phyloP scores from a whole-genome alignment of 2,329 filamentous ascomycete species.

The Exophiala mesophila region DNA sequence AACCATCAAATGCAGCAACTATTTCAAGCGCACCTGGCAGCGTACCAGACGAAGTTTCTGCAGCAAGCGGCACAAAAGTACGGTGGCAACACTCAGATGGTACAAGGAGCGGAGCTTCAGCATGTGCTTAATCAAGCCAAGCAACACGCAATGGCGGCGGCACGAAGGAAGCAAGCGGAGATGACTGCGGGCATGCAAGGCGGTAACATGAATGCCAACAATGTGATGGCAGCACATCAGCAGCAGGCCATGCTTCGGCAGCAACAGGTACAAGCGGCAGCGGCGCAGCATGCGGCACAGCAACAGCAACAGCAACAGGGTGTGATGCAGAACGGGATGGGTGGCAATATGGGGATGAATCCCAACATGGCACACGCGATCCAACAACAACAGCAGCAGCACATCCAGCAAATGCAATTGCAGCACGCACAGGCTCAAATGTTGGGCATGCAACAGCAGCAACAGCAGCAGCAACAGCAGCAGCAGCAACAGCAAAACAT shows the following conservation, averaged over 20 bases:
- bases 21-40: conserved; percentile 13
- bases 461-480: conserved; percentile 20
- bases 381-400: conserved; percentile 24
- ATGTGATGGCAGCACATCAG: conserved; percentile 9
- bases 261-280: conserved; percentile 15
- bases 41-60: conserved; percentile 17
- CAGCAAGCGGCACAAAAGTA: conserved; percentile 20
- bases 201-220: conserved; percentile 3
- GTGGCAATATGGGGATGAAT: conserved; percentile 19
- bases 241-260: conserved; percentile 11
- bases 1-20: conserved; percentile 25
- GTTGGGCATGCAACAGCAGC: conserved; percentile 17
- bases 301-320: conserved; percentile 15
- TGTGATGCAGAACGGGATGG: conserved; percentile 20
- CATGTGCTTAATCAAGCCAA: conserved; percentile 18
- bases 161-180: conserved; percentile 16
- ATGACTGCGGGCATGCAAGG: conserved; percentile 10
- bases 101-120: conserved; percentile 17
- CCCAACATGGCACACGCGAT: conserved; percentile 23
- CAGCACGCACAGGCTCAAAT: conserved; percentile 25
- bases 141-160: conserved; percentile 11
- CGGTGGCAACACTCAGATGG: conserved; percentile 22
- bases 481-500: conserved; percentile 19
- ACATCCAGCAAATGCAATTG: conserved; percentile 27
- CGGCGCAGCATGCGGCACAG: neutral